These are phyloP conservation scores for Xylaria telfairii DNA, from an alignment of 495 filamentous ascomycete species.

Conservation along the genomic window DNA sequence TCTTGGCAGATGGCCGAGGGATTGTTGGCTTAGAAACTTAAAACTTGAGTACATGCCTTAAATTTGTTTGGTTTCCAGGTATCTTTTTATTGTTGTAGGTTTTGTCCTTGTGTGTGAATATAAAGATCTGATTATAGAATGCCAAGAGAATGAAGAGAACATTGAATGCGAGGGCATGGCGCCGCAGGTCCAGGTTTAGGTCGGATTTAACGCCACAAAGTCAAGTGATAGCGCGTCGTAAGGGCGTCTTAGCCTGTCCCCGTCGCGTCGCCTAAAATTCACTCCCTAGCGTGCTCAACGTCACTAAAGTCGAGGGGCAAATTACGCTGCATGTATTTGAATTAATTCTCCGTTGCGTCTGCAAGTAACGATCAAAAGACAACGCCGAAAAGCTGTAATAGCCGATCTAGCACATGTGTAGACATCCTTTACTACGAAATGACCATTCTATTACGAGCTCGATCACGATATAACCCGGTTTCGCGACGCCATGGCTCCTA, in stretches of 20 bases:
- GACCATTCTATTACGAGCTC: background rate
- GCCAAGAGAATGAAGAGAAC: too few relatives aligned
- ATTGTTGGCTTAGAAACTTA: too few relatives aligned
- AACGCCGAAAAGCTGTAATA: too few relatives aligned
- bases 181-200: background rate
- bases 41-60: too few relatives aligned
- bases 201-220: background rate
- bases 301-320: conserved; percentile 25
- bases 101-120: too few relatives aligned
- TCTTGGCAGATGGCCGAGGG: too few relatives aligned
- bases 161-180: too few relatives aligned
- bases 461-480: background rate
- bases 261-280: conserved; percentile 14
- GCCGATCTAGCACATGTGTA: background rate
- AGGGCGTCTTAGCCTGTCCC: conserved; percentile 9
- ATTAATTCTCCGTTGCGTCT: background rate
- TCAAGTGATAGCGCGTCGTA: conserved; percentile 26
- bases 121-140: too few relatives aligned
- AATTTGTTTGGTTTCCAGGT: too few relatives aligned
- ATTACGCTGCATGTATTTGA: background rate
- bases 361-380: background rate
- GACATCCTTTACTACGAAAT: background rate
- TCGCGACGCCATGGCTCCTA: conserved; percentile 27
- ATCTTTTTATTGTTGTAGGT: too few relatives aligned
- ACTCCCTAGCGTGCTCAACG: background rate